Evolutionary conservation across 192 early-diverging fungal genomes (phyloP), one percentile per base, ranked within the genome.

Genomic region (Backusella australiensis): DNA sequence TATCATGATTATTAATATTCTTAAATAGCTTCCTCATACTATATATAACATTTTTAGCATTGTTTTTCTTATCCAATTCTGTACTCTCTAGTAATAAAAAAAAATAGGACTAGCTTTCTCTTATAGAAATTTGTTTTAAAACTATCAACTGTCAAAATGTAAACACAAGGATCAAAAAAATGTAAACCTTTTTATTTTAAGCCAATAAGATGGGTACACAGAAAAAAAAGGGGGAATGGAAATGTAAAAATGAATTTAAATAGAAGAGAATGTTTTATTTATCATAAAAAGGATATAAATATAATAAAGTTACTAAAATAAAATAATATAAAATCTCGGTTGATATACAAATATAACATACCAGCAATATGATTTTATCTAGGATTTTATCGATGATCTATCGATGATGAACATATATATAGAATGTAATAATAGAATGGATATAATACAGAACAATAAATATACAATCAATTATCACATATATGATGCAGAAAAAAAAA

Each of bases 1-100:
- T 36, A n/a, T 69, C 35, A 74, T 74, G 72, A 65, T 74, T 14
- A 41, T 74, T 26, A 63, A 53, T 59, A 56, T 74, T 59, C 36
- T 74, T 23, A 56, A 74, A 21, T 74, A 74, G 29, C 34, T n/a
- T 67, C 19, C 34, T 67, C 53, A 56, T 23, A 56, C 38, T 39
- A 69, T 39, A 69, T 69, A 69, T 11, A 38, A 39, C 67, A 69
- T 12, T n/a, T n/a, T 17, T 35, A 26, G 38, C 38, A 26, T 69
- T 69, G 6, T 49, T 49, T 49, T 49, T n/a, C 4, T 3, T 19
- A 19, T 49, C 19, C 46, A 19, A 49, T 49, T 44, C 32, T 49
- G 46, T 49, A 49, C 46, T 49, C 19, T 49, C 19, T 49, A 49
- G 46, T 49, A 19, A 49, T 49, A 49, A n/a, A 49, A 4, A 4